These are phyloP conservation scores for Penicillium goetzii DNA, from an alignment of 495 filamentous ascomycete genomes.

Conservation along the genomic window DNA sequence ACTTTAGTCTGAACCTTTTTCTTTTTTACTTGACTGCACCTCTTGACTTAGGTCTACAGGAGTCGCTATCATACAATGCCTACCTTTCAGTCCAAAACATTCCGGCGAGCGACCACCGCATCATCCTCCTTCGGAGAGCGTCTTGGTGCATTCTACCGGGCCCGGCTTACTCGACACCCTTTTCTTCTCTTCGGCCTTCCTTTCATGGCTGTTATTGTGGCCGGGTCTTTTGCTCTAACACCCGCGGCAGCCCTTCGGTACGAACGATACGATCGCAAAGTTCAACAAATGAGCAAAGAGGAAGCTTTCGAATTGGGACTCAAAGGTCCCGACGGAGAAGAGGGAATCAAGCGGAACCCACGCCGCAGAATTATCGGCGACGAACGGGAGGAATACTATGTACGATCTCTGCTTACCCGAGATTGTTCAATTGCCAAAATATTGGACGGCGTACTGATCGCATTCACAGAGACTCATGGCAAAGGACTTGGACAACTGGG, in stretches of 20 bases:
- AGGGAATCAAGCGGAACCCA: slow-evolving; percentile 52
- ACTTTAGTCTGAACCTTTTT: neutral
- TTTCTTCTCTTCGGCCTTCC: slow-evolving; percentile 96
- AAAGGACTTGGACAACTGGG: slow-evolving; percentile 95
- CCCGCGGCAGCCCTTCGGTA: slow-evolving; percentile 92
- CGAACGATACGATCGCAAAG: slow-evolving; percentile 86
- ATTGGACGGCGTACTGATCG: slow-evolving; percentile 1
- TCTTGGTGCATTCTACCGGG: slow-evolving; percentile 78
- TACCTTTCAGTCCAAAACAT: slow-evolving; percentile 74
- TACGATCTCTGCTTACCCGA: slow-evolving; percentile 44
- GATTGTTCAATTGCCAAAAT: neutral
- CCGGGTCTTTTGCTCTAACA: slow-evolving; percentile 90
- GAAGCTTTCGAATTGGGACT: slow-evolving; percentile 77
- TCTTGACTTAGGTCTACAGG: neutral
- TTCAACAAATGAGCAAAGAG: slow-evolving; percentile 77
- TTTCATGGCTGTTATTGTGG: slow-evolving; percentile 90
- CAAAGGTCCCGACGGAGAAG: slow-evolving; percentile 48
- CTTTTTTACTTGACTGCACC: neutral
- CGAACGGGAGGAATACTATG: slow-evolving; percentile 91
- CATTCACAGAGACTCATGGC: slow-evolving; percentile 73
- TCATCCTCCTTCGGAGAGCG: slow-evolving; percentile 59
- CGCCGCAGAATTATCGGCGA: slow-evolving; percentile 54
- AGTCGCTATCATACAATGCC: slow-evolving; percentile 58
- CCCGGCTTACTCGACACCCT: slow-evolving; percentile 68
- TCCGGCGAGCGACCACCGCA: slow-evolving; percentile 52